Percentiles rank a stretch among this genome's conserved stretches.
phyloP scores from a whole-genome alignment of 805 yeast genomes.

The Metschnikowia kofuensis region DNA sequence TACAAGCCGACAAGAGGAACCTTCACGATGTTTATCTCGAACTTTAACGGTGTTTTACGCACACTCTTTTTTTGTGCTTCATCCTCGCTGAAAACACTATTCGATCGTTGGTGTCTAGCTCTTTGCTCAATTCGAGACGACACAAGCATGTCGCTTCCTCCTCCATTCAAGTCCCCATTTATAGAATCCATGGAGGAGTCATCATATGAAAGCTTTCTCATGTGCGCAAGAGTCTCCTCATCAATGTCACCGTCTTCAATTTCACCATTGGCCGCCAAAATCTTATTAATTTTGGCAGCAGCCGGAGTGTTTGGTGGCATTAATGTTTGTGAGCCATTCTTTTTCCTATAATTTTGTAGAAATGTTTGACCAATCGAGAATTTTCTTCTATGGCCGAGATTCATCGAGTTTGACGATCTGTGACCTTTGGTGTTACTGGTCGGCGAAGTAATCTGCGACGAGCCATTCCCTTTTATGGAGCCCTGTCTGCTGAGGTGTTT shows the following conservation, averaged over 20 bases:
- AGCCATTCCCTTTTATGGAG: conserved; percentile 31
- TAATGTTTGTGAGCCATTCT: conserved; percentile 38
- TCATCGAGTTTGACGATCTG: conserved; percentile 38
- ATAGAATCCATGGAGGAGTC: conserved; percentile 61
- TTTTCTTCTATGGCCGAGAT: conserved; percentile 51
- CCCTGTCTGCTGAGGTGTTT: conserved; percentile 37
- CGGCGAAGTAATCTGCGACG: conserved; percentile 9
- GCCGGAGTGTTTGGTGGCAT: conserved; percentile 59
- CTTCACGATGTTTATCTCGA: conserved; percentile 89
- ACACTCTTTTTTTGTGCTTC: conserved; percentile 10
- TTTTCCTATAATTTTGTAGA: conserved; percentile 47
- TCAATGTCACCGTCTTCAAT: conserved; percentile 28
- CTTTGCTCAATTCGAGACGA: conserved; percentile 58
- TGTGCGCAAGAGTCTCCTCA: conserved; percentile 26
- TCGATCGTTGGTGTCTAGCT: conserved; percentile 33
- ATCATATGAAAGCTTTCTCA: conserved; percentile 40
- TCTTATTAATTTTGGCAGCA: conserved; percentile 37
- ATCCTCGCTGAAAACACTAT: conserved; percentile 21
- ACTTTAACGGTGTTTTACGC: conserved; percentile 60
- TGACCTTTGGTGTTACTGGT: conserved; percentile 23
- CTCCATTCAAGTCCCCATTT: conserved; percentile 47
- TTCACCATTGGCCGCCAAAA: conserved; percentile 28
- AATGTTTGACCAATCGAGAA: conserved; percentile 61
- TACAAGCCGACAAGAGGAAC: conserved; percentile 86
- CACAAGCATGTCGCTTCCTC: conserved; percentile 58